Conservation (phyloP, 106 monocot genomes). For the Agapanthus africanus region DNA sequence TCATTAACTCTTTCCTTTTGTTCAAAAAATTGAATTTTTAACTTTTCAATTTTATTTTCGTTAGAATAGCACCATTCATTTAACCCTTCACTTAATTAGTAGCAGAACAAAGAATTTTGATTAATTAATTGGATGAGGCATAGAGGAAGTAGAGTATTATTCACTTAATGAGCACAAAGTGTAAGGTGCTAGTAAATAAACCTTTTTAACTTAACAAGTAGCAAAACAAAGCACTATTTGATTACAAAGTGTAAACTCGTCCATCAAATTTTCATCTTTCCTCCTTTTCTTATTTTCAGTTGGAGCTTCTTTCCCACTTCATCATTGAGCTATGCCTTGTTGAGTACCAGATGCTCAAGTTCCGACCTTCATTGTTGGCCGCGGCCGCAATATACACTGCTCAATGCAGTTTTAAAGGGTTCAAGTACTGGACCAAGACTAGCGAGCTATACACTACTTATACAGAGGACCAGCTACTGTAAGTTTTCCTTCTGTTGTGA, state of each 20-base stretch:
- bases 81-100: too few species aligned
- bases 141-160: too few species aligned
- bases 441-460: slow-evolving; percentile 58
- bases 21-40: too few species aligned
- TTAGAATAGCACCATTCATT: too few species aligned
- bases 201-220: background rate
- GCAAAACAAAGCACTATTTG: background rate
- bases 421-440: slow-evolving; percentile 52
- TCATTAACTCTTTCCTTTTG: background rate
- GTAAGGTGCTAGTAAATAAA: too few species aligned
- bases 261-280: too few species aligned
- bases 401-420: slow-evolving; percentile 55
- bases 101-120: too few species aligned
- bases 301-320: slow-evolving; percentile 44
- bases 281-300: too few species aligned
- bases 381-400: slow-evolving; percentile 89
- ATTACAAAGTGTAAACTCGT: background rate
- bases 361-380: slow-evolving; percentile 58
- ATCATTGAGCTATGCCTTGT: slow-evolving; percentile 56
- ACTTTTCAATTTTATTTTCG: too few species aligned
- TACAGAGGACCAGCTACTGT: slow-evolving; percentile 67
- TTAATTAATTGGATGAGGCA: too few species aligned
- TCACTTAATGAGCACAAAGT: too few species aligned
- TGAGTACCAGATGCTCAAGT: slow-evolving; percentile 82
- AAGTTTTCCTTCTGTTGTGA: slow-evolving; percentile 20